Evolutionary conservation across 306 rosid genomes (phyloP).

Genomic region (Vigna radiata): DNA sequence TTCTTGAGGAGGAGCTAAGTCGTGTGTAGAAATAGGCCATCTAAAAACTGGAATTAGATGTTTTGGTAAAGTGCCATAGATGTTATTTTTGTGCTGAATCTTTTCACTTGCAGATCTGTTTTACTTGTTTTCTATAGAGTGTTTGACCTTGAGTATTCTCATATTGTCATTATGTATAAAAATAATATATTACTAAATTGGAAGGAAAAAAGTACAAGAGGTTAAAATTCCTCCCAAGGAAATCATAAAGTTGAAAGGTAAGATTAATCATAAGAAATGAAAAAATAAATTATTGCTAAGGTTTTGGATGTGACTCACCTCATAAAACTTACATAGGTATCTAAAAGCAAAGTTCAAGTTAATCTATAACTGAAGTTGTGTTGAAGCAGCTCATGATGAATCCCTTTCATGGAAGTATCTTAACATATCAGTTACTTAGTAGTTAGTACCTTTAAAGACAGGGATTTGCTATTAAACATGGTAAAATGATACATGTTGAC

Average conservation of each 20-base stretch:
- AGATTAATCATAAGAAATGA: neutral
- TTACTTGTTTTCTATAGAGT: neutral
- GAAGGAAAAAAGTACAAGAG: neutral
- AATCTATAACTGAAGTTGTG: neutral
- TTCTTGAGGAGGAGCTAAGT: neutral
- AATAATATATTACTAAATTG: neutral
- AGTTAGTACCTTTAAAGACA: neutral
- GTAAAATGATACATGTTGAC: neutral
- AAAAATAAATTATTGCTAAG: neutral
- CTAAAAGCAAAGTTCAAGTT: neutral
- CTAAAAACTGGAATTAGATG: neutral
- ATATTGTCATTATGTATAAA: neutral
- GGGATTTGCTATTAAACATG: neutral
- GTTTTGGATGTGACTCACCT: neutral
- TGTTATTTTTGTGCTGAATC: neutral
- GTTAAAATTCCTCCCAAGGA: neutral
- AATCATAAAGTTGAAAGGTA: neutral
- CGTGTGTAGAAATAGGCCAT: neutral
- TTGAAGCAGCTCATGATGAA: neutral
- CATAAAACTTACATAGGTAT: neutral
- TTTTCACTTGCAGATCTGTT: neutral
- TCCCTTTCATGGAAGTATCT: neutral
- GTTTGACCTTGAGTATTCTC: neutral
- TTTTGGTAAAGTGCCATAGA: neutral
- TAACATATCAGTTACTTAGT: neutral